Evolutionary conservation across 2,329 filamentous ascomycete species (phyloP).

Genomic region (Sporothrix sp.): DNA sequence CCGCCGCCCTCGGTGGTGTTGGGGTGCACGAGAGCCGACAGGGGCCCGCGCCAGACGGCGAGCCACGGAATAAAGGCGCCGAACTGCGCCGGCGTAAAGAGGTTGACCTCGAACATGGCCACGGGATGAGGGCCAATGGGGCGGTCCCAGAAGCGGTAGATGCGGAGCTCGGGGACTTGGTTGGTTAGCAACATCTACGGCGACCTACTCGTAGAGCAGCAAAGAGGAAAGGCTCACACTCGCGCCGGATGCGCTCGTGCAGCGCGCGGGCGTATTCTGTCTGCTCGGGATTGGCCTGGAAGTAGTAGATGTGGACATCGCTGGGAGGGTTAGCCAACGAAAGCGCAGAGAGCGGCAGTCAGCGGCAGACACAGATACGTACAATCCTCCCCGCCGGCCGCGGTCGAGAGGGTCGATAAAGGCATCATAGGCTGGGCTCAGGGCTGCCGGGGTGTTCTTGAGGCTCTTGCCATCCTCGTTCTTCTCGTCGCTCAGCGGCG

Average conservation of each 20-base stretch:
- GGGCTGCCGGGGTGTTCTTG: slow-evolving; percentile 52
- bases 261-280: slow-evolving; percentile 58
- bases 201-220: too few relatives aligned
- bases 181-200: too few relatives aligned
- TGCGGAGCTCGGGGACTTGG: slow-evolving; percentile 76
- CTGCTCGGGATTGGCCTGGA: slow-evolving; percentile 53
- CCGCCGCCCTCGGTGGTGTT: slow-evolving; percentile 51
- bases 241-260: slow-evolving; percentile 67
- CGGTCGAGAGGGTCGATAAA: slow-evolving; percentile 63
- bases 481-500: slow-evolving; percentile 47
- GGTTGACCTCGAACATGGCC: slow-evolving; percentile 87
- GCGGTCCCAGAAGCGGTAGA: slow-evolving; percentile 67
- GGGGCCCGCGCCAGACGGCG: slow-evolving; percentile 66
- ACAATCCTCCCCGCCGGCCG: slow-evolving; percentile 61
- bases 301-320: slow-evolving; percentile 81
- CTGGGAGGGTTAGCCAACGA: slow-evolving; percentile 24
- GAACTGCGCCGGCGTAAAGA: slow-evolving; percentile 79
- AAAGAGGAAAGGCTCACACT: slow-evolving; percentile 48
- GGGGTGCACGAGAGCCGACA: slow-evolving; percentile 73
- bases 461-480: slow-evolving; percentile 69
- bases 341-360: not conserved
- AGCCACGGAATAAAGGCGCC: slow-evolving; percentile 84
- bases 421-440: slow-evolving; percentile 58
- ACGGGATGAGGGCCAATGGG: slow-evolving; percentile 75
- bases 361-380: slow-evolving; percentile 22